Evolutionary conservation across 306 rosid species (phyloP).

Genomic region (Acacia confusa): DNA sequence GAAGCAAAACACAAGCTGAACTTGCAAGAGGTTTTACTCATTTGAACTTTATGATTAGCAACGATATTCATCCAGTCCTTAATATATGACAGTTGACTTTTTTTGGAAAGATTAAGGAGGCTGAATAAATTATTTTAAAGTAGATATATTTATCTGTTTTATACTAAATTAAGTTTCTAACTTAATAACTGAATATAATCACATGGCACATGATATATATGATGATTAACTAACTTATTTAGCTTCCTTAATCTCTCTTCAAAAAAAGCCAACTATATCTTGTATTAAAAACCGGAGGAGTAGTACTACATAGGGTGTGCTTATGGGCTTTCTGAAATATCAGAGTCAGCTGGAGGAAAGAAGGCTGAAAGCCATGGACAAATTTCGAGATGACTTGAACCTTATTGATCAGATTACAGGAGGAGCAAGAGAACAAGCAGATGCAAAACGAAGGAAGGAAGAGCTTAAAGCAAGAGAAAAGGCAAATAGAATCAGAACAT

Average conservation of each 20-base stretch:
- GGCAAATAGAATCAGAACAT: slow-evolving; percentile 56
- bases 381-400: slow-evolving; percentile 27
- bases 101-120: no score
- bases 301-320: slow-evolving; percentile 5
- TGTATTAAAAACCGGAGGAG: no score
- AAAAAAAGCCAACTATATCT: no score
- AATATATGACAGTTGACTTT: no score
- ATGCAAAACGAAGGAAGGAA: slow-evolving; percentile 38
- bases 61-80: not conserved
- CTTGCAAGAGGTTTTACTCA: slow-evolving; percentile 50
- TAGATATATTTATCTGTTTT: no score
- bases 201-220: no score
- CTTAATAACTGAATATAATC: no score
- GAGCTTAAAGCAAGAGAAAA: slow-evolving; percentile 49
- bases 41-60: slow-evolving; percentile 14
- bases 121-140: no score
- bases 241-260: no score
- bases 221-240: no score
- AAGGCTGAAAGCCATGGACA: slow-evolving; percentile 39
- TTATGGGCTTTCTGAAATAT: slow-evolving; percentile 26
- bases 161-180: no score
- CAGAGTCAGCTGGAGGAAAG: slow-evolving; percentile 44
- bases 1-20: slow-evolving; percentile 45
- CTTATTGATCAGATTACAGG: slow-evolving; percentile 44
- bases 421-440: slow-evolving; percentile 61